Percentiles rank a stretch among this genome's conserved stretches.
Evolutionary conservation across 2,329 filamentous ascomycete genomes (phyloP).

Genomic region (Dactylonectria macrodidyma): DNA sequence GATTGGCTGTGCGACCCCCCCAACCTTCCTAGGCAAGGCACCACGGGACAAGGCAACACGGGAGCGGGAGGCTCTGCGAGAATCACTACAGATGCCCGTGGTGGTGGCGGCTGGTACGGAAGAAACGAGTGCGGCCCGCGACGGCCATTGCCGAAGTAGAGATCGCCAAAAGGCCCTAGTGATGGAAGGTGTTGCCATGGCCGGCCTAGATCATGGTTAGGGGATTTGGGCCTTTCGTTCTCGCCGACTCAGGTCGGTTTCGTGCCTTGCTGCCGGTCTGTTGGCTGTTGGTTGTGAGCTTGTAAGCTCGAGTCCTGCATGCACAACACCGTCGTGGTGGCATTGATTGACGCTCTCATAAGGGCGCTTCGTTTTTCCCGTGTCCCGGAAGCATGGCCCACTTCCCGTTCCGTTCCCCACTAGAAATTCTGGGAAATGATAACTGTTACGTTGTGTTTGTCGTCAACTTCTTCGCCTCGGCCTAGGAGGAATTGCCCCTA

Average conservation of each 20-base stretch:
- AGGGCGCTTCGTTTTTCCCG: background rate
- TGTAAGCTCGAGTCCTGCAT: background rate
- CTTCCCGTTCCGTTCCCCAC: background rate
- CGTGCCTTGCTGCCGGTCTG: constrained; percentile 1
- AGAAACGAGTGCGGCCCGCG: constrained; percentile 10
- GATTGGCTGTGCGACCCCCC: constrained; percentile 37
- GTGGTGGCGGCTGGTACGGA: constrained; percentile 2
- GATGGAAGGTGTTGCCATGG: constrained; percentile 5
- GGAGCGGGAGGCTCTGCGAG: background rate
- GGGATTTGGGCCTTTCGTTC: background rate
- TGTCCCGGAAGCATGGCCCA: background rate
- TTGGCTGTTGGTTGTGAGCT: background rate
- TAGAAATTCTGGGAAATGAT: background rate
- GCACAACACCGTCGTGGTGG: background rate
- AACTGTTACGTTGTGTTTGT: too few species aligned
- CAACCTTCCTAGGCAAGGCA: background rate
- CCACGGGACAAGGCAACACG: background rate
- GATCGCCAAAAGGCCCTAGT: constrained; percentile 14
- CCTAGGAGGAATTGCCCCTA: too few species aligned
- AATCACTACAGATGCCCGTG: constrained; percentile 1
- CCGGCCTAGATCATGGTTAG: background rate
- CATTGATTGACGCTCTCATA: background rate
- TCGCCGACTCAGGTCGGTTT: background rate
- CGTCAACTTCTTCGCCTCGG: too few species aligned
- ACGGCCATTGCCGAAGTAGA: constrained; percentile 14